phyloP scores from a whole-genome alignment of 495 filamentous ascomycete species.

The Amniculicola lignicola region DNA sequence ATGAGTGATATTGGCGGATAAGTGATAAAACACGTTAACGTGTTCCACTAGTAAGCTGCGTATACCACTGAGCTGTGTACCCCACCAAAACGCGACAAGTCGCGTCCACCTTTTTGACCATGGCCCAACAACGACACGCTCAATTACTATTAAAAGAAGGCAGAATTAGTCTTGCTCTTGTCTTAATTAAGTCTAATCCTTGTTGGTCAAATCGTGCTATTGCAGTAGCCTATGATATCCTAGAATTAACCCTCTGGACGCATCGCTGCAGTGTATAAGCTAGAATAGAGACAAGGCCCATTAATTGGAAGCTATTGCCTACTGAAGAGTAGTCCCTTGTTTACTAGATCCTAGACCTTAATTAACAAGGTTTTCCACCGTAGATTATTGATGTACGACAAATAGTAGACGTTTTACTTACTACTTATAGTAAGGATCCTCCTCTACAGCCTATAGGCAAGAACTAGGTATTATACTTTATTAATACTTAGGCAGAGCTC shows the following conservation, averaged over 20 bases:
- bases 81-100: background rate
- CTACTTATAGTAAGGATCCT: too few relatives aligned
- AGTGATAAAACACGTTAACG: too few relatives aligned
- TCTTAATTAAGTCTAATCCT: constrained; percentile 9
- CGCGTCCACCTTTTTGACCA: constrained; percentile 1
- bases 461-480: too few relatives aligned
- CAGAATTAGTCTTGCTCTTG: constrained; percentile 1
- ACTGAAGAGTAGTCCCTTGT: too few relatives aligned
- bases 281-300: background rate
- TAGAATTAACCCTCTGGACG: background rate
- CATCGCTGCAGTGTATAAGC: background rate
- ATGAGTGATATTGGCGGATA: too few relatives aligned
- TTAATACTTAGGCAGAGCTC: too few relatives aligned
- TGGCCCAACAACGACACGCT: background rate
- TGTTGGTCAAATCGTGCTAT: background rate
- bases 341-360: too few relatives aligned
- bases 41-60: constrained; percentile 1
- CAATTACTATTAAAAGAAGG: constrained; percentile 8
- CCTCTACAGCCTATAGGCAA: too few relatives aligned
- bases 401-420: too few relatives aligned
- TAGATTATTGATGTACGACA: too few relatives aligned
- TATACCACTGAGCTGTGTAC: constrained; percentile 4
- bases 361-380: too few relatives aligned
- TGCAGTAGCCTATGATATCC: constrained; percentile 6
- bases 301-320: too few relatives aligned